Evolutionary conservation across 1,284 basidiomycete genomes (phyloP).

Genomic region (Veloboletus limbatus): DNA sequence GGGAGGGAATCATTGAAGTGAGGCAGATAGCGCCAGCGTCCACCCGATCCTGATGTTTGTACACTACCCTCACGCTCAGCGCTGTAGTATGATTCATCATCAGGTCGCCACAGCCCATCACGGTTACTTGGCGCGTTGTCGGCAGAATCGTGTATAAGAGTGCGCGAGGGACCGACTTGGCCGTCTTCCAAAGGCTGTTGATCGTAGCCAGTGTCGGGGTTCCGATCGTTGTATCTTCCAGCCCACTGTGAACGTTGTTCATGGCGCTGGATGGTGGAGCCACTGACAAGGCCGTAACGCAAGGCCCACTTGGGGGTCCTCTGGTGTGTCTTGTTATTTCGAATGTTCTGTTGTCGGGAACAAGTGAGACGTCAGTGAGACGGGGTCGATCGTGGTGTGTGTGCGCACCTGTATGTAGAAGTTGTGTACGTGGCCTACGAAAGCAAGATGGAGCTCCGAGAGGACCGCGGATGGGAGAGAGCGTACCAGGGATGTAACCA

Average conservation of each 20-base stretch:
- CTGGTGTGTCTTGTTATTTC: conserved; percentile 90
- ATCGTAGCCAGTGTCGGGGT: conserved; percentile 69
- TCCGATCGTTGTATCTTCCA: conserved; percentile 79
- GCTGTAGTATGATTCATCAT: conserved; percentile 73
- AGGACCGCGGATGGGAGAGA: not conserved
- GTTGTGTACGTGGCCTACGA: conserved; percentile 77
- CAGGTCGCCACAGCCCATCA: conserved; percentile 59
- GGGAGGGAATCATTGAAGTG: conserved; percentile 68
- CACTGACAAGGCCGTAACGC: conserved; percentile 84
- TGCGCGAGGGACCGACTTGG: conserved; percentile 42
- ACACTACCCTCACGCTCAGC: conserved; percentile 39
- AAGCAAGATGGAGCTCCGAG: conserved; percentile 13
- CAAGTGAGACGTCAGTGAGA: conserved; percentile 9
- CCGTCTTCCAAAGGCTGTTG: conserved; percentile 77
- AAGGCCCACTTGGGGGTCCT: conserved; percentile 95
- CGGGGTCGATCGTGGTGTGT: conserved; percentile 2
- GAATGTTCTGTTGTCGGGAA: conserved; percentile 66
- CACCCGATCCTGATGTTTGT: conserved; percentile 34
- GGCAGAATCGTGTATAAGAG: conserved; percentile 9
- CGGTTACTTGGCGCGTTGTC: conserved; percentile 38
- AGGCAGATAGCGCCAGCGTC: conserved; percentile 78
- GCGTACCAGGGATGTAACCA: conserved; percentile 85
- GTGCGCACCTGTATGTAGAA: conserved; percentile 81
- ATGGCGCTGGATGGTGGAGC: conserved; percentile 70
- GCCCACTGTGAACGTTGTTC: conserved; percentile 85